These are phyloP conservation scores for Neospora caninum DNA, from an alignment of 169 alveolate species.

Conservation along the genomic window DNA sequence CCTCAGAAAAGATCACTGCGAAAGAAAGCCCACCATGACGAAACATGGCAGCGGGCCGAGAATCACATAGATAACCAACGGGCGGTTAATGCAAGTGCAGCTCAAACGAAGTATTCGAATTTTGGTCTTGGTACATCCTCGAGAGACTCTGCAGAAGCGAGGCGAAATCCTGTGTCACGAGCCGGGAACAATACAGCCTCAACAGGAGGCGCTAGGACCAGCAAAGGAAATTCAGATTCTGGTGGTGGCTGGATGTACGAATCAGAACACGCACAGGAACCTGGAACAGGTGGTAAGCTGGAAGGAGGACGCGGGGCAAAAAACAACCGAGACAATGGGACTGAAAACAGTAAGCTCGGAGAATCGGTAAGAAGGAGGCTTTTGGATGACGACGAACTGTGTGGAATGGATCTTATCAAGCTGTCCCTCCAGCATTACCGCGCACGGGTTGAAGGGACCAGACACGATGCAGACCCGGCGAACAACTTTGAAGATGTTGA, in stretches of 20 bases:
- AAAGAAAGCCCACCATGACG: neutral
- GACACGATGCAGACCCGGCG: neutral
- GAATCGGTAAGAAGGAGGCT: neutral
- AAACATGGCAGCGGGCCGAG: neutral
- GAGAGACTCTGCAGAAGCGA: neutral
- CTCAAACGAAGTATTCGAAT: neutral
- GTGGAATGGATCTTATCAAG: slow-evolving; percentile 51
- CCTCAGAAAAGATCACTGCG: neutral
- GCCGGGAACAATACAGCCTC: neutral
- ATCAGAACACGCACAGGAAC: neutral
- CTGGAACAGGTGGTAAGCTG: neutral
- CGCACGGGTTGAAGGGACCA: neutral
- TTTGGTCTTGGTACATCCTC: neutral
- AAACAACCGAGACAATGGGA: neutral
- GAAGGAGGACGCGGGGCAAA: neutral
- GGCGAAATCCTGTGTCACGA: neutral
- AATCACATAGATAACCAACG: neutral
- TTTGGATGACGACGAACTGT: slow-evolving; percentile 36
- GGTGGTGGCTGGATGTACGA: neutral
- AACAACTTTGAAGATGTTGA: neutral
- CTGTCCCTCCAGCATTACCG: neutral
- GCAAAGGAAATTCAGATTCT: neutral
- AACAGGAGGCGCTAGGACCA: neutral
- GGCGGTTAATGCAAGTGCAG: neutral
- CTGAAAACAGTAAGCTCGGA: neutral